Evolutionary conservation across 345 rosid species (phyloP), one percentile per base, ranked within the genome.

Genomic region (Tarenaya hassleriana): DNA sequence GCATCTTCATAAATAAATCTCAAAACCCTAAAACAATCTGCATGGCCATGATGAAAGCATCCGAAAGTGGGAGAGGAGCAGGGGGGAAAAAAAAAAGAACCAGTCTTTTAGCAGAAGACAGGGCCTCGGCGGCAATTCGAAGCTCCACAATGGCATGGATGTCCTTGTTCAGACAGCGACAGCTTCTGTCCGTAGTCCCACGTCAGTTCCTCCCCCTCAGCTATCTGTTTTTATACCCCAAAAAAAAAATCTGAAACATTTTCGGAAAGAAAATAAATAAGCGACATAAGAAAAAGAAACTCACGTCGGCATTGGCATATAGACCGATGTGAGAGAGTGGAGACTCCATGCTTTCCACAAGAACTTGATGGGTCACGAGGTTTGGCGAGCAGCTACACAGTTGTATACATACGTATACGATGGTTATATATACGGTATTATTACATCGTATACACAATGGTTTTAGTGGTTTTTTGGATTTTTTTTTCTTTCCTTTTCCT

Each of bases 171-270:
- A 12, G 87, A 60, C 21, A 43, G 20, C 38, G 68, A 71, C 31
- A 63, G 61, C 56, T 78, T 64, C 12, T 67, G 74, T 34, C 63
- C 78, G 63, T 77, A 86, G 71, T 80, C 81, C 27, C 65, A 73
- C 1, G 96, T 83, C 66, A 88, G 68, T 65, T 94, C 99, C 69
- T 94, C 96, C 34, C 99, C 97, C n/a, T 56, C 64, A 48, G 89
- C 73, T 68, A 94, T 88, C 99, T 94, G 99, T 72, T 64, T 71
- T 57, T 11, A 27, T n/a, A 53, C 10, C 19, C 35, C 32, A 45
- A 32, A 37, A 42, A 20, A 46, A 34, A 27, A 21, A 44, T 42
- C 24, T 47, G 32, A 14, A 13, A 13, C 43, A 16, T 27, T 16
- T 24, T n/a, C n/a, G 57, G 20, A 10, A 37, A 41, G 60, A 11